Conservation (phyloP, 208 protist species). For the Borovskyia barvae region DNA sequence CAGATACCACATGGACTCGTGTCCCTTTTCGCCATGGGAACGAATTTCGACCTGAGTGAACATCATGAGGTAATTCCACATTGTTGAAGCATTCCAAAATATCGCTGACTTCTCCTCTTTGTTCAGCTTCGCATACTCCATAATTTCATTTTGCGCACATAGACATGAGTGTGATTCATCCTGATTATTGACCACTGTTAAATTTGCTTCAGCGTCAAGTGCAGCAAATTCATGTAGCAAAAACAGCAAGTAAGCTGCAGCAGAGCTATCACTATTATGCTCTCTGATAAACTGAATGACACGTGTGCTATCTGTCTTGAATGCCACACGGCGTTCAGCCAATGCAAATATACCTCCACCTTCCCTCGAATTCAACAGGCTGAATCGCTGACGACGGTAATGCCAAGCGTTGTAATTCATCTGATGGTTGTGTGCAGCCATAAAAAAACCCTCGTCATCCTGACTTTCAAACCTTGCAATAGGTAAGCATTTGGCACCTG, state of each 20-base stretch:
- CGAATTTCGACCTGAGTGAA: conserved; percentile 54
- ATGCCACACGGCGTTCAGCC: neutral
- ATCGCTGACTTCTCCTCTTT: neutral
- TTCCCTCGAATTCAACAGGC: neutral
- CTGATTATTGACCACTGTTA: no score
- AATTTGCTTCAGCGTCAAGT: neutral
- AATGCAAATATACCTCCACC: neutral
- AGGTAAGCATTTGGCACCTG: neutral
- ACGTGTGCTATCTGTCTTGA: conserved; percentile 14
- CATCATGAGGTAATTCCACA: conserved; percentile 25
- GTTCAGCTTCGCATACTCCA: neutral
- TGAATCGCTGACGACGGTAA: conserved; percentile 34
- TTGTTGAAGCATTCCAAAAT: neutral
- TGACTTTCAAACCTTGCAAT: neutral
- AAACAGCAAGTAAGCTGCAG: conserved; percentile 56
- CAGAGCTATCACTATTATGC: conserved; percentile 69
- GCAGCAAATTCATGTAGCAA: conserved; percentile 24
- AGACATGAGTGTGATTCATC: no score
- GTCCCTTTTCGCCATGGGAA: conserved; percentile 63
- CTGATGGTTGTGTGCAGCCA: conserved; percentile 52
- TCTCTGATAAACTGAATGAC: conserved; percentile 38
- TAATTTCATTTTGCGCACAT: no score
- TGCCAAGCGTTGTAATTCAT: conserved; percentile 90
- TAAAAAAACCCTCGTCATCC: conserved; percentile 28
- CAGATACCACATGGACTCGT: conserved; percentile 70